phyloP scores from a whole-genome alignment of 148 eudicot species.

The Spergularia bocconei region DNA sequence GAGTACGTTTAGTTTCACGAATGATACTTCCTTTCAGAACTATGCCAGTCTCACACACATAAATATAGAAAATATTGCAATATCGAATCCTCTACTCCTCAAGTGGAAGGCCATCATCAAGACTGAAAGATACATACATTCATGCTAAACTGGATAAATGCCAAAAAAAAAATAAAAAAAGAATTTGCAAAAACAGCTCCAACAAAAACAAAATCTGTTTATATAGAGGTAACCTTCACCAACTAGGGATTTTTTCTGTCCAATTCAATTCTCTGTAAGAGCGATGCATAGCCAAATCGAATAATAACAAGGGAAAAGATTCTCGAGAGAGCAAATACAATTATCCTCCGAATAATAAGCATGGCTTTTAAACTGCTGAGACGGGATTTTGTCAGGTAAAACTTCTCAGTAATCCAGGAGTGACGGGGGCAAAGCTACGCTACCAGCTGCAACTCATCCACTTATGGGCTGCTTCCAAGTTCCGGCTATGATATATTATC shows the following conservation, averaged over 20 bases:
- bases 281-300: background rate
- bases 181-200: background rate
- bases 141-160: background rate
- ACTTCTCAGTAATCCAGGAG: conserved; percentile 5
- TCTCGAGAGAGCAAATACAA: background rate
- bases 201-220: too few species aligned
- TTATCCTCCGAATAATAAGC: background rate
- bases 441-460: background rate
- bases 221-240: too few species aligned
- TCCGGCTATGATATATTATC: conserved; percentile 29
- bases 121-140: background rate
- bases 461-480: background rate
- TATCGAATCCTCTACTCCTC: too few species aligned
- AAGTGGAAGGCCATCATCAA: background rate
- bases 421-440: background rate
- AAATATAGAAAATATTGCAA: too few species aligned
- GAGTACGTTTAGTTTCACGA: too few species aligned
- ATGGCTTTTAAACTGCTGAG: background rate
- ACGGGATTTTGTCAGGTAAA: conserved; percentile 12
- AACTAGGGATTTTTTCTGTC: background rate
- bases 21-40: too few species aligned
- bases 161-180: too few species aligned
- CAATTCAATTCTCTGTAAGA: background rate
- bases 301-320: background rate
- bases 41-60: too few species aligned